Evolutionary conservation across 2,329 filamentous ascomycete species (phyloP).

Genomic region (Diaporthe longicolla): DNA sequence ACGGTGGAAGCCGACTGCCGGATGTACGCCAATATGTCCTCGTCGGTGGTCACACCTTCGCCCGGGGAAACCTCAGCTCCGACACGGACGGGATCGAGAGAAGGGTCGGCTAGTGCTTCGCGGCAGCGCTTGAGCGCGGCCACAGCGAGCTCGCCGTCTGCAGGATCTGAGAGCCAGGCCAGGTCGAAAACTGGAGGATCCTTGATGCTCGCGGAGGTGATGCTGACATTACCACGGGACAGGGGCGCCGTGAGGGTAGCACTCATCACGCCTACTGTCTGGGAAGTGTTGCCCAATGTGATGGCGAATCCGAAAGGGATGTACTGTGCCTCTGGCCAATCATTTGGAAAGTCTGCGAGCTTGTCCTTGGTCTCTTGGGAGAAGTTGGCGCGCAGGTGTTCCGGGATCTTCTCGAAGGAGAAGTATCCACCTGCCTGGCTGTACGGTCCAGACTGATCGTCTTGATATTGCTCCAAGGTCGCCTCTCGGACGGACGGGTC

Average conservation of each 20-base stretch:
- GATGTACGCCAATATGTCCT: conserved; percentile 46
- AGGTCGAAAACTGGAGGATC: conserved; percentile 57
- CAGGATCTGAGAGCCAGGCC: conserved; percentile 55
- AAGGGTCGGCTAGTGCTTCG: conserved; percentile 48
- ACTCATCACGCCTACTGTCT: conserved; percentile 1
- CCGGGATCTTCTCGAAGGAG: conserved; percentile 38
- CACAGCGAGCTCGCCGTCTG: conserved; percentile 58
- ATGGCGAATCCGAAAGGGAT: conserved; percentile 2
- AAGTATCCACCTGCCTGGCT: conserved; percentile 35
- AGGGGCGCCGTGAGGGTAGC: conserved; percentile 53
- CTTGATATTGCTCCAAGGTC: neutral
- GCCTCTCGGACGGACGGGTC: neutral
- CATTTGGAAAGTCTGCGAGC: neutral
- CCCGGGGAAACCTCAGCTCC: conserved; percentile 55
- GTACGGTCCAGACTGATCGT: neutral
- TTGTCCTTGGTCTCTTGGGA: neutral
- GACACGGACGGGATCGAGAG: conserved; percentile 41
- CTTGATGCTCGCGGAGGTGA: conserved; percentile 50
- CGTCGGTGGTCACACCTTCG: conserved; percentile 45
- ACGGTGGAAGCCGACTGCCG: conserved; percentile 48
- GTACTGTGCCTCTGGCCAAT: conserved; percentile 24
- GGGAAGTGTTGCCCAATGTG: neutral
- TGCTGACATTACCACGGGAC: conserved; percentile 57
- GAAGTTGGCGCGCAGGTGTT: conserved; percentile 15
- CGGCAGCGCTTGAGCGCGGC: conserved; percentile 55